Evolutionary conservation across 2,329 filamentous ascomycete species (phyloP), one percentile per base, ranked within the genome.

Genomic region (Falciphora oryzae): DNA sequence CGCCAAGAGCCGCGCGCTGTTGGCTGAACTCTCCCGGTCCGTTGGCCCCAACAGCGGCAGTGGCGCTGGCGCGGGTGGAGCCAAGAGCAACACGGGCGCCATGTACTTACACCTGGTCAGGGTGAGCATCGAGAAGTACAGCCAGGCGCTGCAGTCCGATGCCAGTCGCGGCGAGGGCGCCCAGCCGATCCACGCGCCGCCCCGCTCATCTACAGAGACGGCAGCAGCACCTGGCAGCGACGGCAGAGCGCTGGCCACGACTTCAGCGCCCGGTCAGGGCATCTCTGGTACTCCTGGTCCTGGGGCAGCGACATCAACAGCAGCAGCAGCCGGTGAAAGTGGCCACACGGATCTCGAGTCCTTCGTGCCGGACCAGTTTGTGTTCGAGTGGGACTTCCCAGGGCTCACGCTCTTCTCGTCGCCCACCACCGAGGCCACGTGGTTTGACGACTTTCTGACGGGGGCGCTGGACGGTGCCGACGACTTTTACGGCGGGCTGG

Each of bases 361-460:
- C 11, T 85, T 84, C 71, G 77, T 82, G 0, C 83, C 82, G 0
- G 80, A 80, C 66, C 80, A 85, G 65, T 85, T 85, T 66, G 77
- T 83, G 0, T 80, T 83, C n/a, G 82, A 85, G 65, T 85, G 82
- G 83, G 81, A 84, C 66, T 85, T 85, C 66, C 82, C 83, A 0
- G 82, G 81, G 0, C 69, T 85, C 50, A 83, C 71, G 0, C 80
- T 74, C 64, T 85, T 72, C 62, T 74, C 71, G 1, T 73, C 69
- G 4, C 69, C 69, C 1, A 68, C 67, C 22, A 25, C 58, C 56
- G 56, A 57, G n/a, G 27, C 56, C 10, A 28, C n/a, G n/a, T 57
- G 56, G 56, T 28, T 57, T 3, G 56, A 57, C 56, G 56, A 57
- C n/a, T 28, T 57, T 18, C 16, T 57, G n/a, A 28, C 56, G 10